A percentile compares a stretch with the other conserved stretches of the same genome.
These are phyloP conservation scores for Nigrospora oryzae DNA, from an alignment of 2,329 filamentous ascomycete species.

Conservation along the genomic window DNA sequence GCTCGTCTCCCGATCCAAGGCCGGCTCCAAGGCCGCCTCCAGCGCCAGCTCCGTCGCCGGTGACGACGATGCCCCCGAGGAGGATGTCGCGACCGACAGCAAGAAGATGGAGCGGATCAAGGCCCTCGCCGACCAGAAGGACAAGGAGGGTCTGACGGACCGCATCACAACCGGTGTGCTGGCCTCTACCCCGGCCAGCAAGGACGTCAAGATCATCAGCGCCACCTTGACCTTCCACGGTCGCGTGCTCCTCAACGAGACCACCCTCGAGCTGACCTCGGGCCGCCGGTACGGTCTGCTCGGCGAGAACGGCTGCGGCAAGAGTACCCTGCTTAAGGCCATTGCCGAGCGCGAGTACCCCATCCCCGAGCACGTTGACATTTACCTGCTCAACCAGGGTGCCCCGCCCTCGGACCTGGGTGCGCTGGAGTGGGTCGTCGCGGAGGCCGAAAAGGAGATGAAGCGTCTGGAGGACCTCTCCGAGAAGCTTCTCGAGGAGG, in stretches of 20 bases:
- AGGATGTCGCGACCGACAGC: slow-evolving; percentile 60
- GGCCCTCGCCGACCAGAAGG: slow-evolving; percentile 85
- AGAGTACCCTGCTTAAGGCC: slow-evolving; percentile 94
- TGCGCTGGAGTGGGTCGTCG: slow-evolving; percentile 95
- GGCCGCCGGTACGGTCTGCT: slow-evolving; percentile 89
- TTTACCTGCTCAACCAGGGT: slow-evolving; percentile 97
- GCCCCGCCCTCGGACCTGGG: slow-evolving; percentile 82
- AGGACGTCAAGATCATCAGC: slow-evolving; percentile 96
- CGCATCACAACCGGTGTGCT: slow-evolving; percentile 97
- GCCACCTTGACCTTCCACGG: slow-evolving; percentile 95
- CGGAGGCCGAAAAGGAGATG: slow-evolving; percentile 81
- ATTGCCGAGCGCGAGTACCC: slow-evolving; percentile 92
- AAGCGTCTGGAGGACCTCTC: slow-evolving; percentile 80
- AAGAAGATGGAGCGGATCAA: slow-evolving; percentile 74
- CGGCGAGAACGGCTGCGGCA: slow-evolving; percentile 98
- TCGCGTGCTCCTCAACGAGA: slow-evolving; percentile 89
- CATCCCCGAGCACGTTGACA: slow-evolving; percentile 92
- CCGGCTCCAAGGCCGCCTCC: slow-evolving; percentile 57
- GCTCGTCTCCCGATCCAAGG: slow-evolving; percentile 55
- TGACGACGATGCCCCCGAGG: slow-evolving; percentile 54
- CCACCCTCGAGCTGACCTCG: slow-evolving; percentile 85
- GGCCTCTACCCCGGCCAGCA: slow-evolving; percentile 72
- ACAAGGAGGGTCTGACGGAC: slow-evolving; percentile 92
- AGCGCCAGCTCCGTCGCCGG: slow-evolving; percentile 60
- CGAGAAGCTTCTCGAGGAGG: slow-evolving; percentile 82